Evolutionary conservation across 768 basidiomycete genomes (phyloP), one percentile per base, ranked within the genome.

Genomic region (Termitomyces sp.): DNA sequence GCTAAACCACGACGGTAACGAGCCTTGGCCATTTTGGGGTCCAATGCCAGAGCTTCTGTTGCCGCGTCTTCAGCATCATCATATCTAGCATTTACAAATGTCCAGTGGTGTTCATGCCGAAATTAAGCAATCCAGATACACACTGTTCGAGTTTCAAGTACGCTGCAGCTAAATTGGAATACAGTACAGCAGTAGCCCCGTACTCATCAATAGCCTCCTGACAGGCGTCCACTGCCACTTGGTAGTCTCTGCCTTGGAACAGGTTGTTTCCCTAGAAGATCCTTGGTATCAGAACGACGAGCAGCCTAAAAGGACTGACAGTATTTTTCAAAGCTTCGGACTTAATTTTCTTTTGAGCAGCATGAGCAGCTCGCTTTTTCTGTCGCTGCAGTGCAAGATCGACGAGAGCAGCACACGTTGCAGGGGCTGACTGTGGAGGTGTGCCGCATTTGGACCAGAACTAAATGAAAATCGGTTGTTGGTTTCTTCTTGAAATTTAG

Each of bases 1-100:
- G 74, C 74, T 47, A 75, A 50, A 4, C 72, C 76, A 52, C 74
- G 70, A 30, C 73, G 72, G 60, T 67, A 76, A 15, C 74, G 70
- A 37, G 74, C 72, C 54, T 77, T 74, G 26, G 65, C 56, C 58
- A 68, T 67, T 28, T 58, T 61, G 3, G 75, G 74, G 40, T 74
- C 70, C 44, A 66, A 62, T 33, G 65, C 44, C 30, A 77, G 64
- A 4, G 73, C 73, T n/a, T 68, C 64, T 7, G 70, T 70, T 12
- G 75, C 73, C 23, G 73, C 69, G 19, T 66, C 64, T 42, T 74
- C 76, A 3, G 77, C 77, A 56, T 70, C 61, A 46, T 72, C 71
- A 51, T 71, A 74, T 62, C 77, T 77, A 48, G 30, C 6, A 42
- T 50, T 48, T 17, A 5, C 42, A 11, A 45, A 56, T 5, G 12